Base-by-base conservation (phyloP, 192 early-diverging fungal genomes). In the Coemansia sp. region DNA sequence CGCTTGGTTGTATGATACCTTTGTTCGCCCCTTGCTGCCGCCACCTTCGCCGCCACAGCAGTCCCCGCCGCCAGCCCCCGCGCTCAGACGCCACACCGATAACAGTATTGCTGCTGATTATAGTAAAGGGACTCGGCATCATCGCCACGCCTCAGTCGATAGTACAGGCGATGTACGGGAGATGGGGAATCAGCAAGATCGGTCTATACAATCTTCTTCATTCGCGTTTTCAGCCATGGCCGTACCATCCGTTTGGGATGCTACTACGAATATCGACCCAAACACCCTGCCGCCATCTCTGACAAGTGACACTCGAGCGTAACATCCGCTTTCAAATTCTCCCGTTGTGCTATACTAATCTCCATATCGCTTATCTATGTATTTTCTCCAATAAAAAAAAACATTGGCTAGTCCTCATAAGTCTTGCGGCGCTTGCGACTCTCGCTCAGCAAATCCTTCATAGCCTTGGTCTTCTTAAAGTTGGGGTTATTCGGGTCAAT, bases 401-500 rank as follows among this genome's bases (percentile, higher is more conserved):
- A 29, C 1, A 38, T 32, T 34, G 57, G 14, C 51, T 73, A 77
- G 36, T 73, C 63, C 31, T 63, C 67, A 10, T 41, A 62, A 2
- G 61, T 70, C 73, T 73, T 79, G 71, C 74, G 77, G 34, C 75
- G 75, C 70, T 85, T 85, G 67, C 77, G 73, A 38, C 72, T 80
- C 69, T 77, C 74, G 34, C 36, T 29, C 15, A 75, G 67, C 42
- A 80, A 67, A 42, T 70, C 58, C 55, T 81, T 77, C 82, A 84
- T 79, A 23, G 78, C 70, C 71, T 84, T 76, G 62, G 75, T 86
- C 77, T 84, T 81, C 74, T 84, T 81, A 68, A 77, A 93, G 84
- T 92, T 89, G 62, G 97, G 93, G 81, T 94, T 97, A 41, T 94
- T 95, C 17, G 95, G 94, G 73, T 98, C 97, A 51, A 98, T 93